phyloP scores from a whole-genome alignment of 129 eudicot species.

The Escallonia rubra region DNA sequence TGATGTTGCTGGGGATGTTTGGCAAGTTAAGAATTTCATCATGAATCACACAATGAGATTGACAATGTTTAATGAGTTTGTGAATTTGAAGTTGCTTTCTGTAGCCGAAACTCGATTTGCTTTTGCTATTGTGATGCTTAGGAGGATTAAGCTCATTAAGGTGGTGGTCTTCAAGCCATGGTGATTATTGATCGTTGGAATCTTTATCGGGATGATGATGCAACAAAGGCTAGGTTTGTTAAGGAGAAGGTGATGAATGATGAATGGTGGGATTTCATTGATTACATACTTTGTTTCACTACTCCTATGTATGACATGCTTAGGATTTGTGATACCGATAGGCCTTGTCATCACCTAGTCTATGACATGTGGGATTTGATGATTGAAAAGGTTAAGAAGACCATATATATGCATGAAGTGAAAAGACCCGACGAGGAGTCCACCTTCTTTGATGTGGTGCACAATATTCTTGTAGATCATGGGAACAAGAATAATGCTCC shows the following conservation, averaged over 20 bases:
- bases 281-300: conserved; percentile 8
- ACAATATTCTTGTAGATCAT: not conserved
- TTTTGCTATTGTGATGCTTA: no score
- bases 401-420: conserved; percentile 2
- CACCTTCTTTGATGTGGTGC: conserved; percentile 3
- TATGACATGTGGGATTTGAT: conserved; percentile 10
- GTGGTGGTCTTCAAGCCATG: conserved; percentile 7
- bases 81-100: no score
- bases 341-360: conserved; percentile 12
- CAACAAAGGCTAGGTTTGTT: not conserved
- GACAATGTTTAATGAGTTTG: not conserved
- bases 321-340: not conserved
- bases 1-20: conserved; percentile 2
- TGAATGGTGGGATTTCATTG: conserved; percentile 6
- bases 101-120: no score
- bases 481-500: conserved; percentile 10
- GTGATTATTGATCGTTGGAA: conserved; percentile 10
- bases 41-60: not conserved
- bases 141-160: no score
- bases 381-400: conserved; percentile 2
- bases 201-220: conserved; percentile 1
- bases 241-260: conserved; percentile 11
- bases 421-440: not conserved
- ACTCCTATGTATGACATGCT: conserved; percentile 18
- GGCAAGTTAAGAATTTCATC: conserved; percentile 5